Evolutionary conservation across 768 basidiomycete species (phyloP).

Genomic region (Arthromyces matolae): DNA sequence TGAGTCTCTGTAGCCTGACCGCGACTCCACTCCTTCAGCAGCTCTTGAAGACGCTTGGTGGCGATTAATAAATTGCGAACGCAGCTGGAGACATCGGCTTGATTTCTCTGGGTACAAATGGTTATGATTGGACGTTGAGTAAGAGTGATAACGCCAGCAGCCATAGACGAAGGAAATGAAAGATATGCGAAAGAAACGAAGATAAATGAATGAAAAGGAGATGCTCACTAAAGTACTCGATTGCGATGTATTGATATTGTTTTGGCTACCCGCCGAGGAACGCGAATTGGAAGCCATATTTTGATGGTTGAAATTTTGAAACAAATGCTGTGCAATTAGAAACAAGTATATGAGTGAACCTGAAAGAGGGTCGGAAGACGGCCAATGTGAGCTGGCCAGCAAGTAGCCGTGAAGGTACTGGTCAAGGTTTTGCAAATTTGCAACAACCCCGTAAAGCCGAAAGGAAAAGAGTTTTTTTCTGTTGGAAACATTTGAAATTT

Average conservation of each 20-base stretch:
- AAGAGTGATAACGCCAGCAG: neutral
- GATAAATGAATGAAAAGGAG: neutral
- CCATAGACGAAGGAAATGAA: neutral
- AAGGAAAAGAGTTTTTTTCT: neutral
- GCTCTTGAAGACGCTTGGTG: conserved; percentile 79
- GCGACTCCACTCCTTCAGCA: conserved; percentile 65
- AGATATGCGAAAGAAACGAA: neutral
- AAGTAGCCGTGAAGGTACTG: neutral
- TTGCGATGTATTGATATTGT: conserved; percentile 13
- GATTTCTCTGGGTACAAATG: conserved; percentile 21
- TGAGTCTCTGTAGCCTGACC: conserved; percentile 57
- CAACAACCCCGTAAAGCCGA: neutral
- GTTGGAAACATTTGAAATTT: conserved; percentile 8
- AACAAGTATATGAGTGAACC: conserved; percentile 8
- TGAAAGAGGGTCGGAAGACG: neutral
- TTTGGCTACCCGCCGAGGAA: conserved; percentile 8
- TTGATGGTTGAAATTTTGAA: neutral
- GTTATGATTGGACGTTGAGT: conserved; percentile 20
- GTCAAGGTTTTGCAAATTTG: no score
- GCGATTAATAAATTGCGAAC: conserved; percentile 70
- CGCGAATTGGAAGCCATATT: conserved; percentile 13
- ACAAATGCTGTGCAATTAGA: conserved; percentile 16
- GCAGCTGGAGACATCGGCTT: conserved; percentile 53
- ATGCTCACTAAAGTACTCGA: conserved; percentile 12
- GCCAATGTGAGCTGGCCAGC: neutral